phyloP scores from a whole-genome alignment of 2,329 filamentous ascomycete genomes.

The Paraconiothyrium sp. region DNA sequence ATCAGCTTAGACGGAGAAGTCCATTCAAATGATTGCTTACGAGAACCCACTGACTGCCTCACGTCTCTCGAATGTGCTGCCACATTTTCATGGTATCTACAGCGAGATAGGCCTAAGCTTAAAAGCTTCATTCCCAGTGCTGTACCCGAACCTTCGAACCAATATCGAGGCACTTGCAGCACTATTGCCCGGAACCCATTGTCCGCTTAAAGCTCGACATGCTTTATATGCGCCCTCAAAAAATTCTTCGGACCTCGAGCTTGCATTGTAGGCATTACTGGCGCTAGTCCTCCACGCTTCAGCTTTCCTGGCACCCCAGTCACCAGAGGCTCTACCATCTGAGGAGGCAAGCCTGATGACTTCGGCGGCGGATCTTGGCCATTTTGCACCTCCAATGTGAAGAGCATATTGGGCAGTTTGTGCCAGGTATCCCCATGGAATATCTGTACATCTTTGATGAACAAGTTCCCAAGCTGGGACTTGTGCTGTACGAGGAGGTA shows the following conservation, averaged over 20 bases:
- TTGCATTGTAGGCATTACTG: not conserved
- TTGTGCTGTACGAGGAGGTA: slow-evolving; percentile 32
- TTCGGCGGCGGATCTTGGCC: not conserved
- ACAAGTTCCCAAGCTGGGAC: not conserved
- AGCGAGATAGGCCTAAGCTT: too few relatives aligned
- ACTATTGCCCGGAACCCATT: not conserved
- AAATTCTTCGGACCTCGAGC: slow-evolving; percentile 4
- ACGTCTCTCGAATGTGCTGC: too few relatives aligned
- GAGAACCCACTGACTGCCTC: too few relatives aligned
- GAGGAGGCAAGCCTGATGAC: not conserved
- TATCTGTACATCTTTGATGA: not conserved
- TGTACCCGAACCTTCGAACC: not conserved
- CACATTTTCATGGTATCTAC: too few relatives aligned
- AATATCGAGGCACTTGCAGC: not conserved
- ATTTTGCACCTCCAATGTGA: not conserved
- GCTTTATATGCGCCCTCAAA: not conserved
- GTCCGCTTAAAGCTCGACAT: not conserved
- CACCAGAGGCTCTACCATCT: not conserved
- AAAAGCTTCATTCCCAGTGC: too few relatives aligned
- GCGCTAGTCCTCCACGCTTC: not conserved
- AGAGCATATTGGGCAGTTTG: slow-evolving; percentile 1
- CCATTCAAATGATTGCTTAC: too few relatives aligned
- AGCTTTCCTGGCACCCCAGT: not conserved
- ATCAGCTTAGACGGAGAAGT: too few relatives aligned
- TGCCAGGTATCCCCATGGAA: slow-evolving; percentile 3